Percentiles rank a stretch among this genome's conserved stretches.
Conservation (phyloP, 1,139 yeast genomes). For the Ogataea hybrid region DNA sequence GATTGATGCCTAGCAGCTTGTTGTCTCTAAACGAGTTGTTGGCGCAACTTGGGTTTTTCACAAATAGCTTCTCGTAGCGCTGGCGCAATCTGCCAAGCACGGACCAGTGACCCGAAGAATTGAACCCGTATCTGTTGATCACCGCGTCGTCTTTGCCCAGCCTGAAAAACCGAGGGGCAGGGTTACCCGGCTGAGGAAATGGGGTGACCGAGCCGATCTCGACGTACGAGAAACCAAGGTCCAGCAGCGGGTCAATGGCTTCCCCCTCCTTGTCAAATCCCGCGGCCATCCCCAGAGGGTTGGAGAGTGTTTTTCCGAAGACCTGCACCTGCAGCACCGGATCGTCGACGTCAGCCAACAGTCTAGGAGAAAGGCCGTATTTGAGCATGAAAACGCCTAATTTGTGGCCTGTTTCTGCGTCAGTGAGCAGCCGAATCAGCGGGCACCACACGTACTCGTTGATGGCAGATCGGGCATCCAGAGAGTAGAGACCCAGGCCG, state of each 20-base stretch:
- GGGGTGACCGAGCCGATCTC: conserved; percentile 96
- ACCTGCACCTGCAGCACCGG: conserved; percentile 56
- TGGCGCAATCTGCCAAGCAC: conserved; percentile 65
- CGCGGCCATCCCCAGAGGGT: conserved; percentile 93
- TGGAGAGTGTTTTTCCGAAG: conserved; percentile 60
- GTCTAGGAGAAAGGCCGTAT: conserved; percentile 63
- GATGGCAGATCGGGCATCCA: conserved; percentile 79
- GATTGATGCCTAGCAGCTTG: conserved; percentile 73
- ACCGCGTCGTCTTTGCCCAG: conserved; percentile 84
- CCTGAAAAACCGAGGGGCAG: conserved; percentile 85
- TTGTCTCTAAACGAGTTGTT: conserved; percentile 62
- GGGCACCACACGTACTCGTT: conserved; percentile 85
- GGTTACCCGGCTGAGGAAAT: conserved; percentile 90
- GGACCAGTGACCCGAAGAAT: conserved; percentile 80
- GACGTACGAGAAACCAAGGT: conserved; percentile 82
- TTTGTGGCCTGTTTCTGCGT: conserved; percentile 82
- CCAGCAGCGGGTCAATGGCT: conserved; percentile 80
- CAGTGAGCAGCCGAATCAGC: conserved; percentile 62
- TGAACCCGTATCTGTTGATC: conserved; percentile 92
- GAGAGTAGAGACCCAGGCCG: conserved; percentile 31
- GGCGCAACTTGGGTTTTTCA: conserved; percentile 33
- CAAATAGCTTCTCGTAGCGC: conserved; percentile 50
- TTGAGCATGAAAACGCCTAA: conserved; percentile 71
- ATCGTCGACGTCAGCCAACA: conserved; percentile 55
- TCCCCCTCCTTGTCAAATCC: conserved; percentile 95